phyloP scores from a whole-genome alignment of 2,329 filamentous ascomycete species.

The Colletotrichum orbiculare region DNA sequence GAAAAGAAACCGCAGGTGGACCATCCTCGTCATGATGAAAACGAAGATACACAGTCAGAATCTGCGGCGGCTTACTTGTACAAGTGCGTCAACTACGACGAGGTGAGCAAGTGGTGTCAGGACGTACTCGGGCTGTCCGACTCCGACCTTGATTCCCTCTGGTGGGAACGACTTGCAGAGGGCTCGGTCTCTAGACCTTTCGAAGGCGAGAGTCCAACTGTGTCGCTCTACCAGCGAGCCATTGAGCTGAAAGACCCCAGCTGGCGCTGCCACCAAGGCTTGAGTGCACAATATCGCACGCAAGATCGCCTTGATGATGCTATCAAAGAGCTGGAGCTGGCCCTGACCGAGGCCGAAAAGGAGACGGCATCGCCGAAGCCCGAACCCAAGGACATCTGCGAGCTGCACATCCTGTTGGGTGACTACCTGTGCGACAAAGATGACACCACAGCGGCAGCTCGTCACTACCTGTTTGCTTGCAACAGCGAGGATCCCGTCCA shows the following conservation, averaged over 20 bases:
- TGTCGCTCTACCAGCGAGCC: not conserved
- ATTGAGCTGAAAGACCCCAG: not conserved
- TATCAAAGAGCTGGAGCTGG: not conserved
- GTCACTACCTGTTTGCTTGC: too few relatives aligned
- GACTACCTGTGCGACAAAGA: not conserved
- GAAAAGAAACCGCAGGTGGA: too few relatives aligned
- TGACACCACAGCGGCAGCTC: too few relatives aligned
- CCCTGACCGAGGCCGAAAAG: not conserved
- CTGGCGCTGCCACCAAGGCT: not conserved
- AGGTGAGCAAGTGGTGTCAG: not conserved
- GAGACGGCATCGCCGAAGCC: not conserved
- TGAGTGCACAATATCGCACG: not conserved
- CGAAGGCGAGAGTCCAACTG: not conserved
- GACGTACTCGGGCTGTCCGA: not conserved
- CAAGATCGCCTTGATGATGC: not conserved
- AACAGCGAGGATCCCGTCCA: too few relatives aligned
- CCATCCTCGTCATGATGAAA: too few relatives aligned
- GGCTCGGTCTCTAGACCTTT: not conserved
- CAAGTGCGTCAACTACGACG: not conserved
- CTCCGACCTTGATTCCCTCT: conserved; percentile 3
- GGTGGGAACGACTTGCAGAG: conserved; percentile 4
- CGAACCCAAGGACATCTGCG: not conserved
- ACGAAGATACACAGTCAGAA: too few relatives aligned
- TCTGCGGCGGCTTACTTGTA: too few relatives aligned
- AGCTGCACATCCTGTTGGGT: not conserved